Evolutionary conservation across 345 rosid genomes (phyloP).

Genomic region (Eucalyptus sp.): DNA sequence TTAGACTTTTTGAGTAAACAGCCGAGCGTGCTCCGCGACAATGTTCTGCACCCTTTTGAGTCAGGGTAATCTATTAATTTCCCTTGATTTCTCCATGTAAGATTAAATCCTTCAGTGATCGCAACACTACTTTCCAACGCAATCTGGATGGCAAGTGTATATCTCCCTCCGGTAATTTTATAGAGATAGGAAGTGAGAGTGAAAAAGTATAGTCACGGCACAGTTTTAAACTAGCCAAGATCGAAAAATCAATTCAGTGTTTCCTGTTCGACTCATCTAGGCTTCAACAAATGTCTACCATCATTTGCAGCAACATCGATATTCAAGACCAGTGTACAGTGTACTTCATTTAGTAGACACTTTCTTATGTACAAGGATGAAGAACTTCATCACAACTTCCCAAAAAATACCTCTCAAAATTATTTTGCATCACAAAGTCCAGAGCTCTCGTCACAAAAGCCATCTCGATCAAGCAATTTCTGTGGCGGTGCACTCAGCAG

Average conservation of each 20-base stretch:
- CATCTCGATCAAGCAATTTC: conserved; percentile 77
- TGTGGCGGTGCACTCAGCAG: conserved; percentile 75
- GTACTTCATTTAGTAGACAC: neutral
- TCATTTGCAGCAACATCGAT: neutral
- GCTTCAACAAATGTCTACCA: neutral
- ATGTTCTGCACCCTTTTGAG: neutral
- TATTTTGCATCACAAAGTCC: conserved; percentile 69
- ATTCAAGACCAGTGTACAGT: neutral
- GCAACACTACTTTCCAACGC: neutral
- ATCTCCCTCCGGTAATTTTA: neutral
- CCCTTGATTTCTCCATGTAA: neutral
- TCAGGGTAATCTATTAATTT: neutral
- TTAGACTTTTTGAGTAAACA: neutral
- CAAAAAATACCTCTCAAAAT: neutral
- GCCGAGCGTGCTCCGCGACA: neutral
- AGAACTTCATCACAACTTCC: neutral
- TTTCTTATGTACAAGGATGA: neutral
- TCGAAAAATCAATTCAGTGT: neutral
- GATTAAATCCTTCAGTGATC: neutral
- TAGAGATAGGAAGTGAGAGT: neutral
- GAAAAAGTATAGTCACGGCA: neutral
- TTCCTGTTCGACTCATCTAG: neutral
- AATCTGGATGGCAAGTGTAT: neutral
- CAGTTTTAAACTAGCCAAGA: neutral
- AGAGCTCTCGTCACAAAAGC: conserved; percentile 58